phyloP scores from a whole-genome alignment of 257 asterid species.

The Solanum megistacrolobum region DNA sequence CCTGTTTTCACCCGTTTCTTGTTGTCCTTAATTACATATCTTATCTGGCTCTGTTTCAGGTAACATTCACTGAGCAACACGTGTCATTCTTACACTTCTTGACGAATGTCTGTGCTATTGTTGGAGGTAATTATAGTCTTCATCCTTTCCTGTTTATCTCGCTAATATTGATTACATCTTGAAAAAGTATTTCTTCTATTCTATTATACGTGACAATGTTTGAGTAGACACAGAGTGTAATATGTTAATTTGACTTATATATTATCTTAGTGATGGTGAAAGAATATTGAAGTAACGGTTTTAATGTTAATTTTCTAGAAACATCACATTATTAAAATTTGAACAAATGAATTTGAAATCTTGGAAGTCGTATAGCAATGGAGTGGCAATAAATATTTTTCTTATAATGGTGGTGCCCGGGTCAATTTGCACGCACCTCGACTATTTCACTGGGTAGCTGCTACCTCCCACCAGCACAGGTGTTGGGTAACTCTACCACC shows the following conservation, averaged over 20 bases:
- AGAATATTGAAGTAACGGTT: neutral
- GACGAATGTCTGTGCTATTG: slow-evolving; percentile 87
- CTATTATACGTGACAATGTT: neutral
- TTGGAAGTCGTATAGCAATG: neutral
- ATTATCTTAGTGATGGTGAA: neutral
- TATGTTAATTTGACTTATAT: neutral
- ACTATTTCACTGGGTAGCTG: neutral
- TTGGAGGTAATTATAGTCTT: slow-evolving; percentile 58
- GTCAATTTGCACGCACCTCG: neutral
- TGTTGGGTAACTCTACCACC: neutral
- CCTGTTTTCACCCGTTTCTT: neutral
- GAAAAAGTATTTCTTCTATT: neutral
- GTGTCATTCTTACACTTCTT: slow-evolving; percentile 84
- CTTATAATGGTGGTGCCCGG: neutral
- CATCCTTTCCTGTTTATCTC: neutral
- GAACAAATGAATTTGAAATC: neutral
- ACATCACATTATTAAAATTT: neutral
- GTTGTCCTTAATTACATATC: neutral
- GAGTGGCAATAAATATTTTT: neutral
- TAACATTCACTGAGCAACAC: slow-evolving; percentile 69
- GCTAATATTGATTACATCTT: neutral
- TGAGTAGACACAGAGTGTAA: neutral
- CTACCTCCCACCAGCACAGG: neutral
- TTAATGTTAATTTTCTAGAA: neutral
- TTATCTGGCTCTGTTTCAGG: slow-evolving; percentile 31